Evolutionary conservation across 2,329 filamentous ascomycete species (phyloP).

Genomic region (Diaporthe amygdali): DNA sequence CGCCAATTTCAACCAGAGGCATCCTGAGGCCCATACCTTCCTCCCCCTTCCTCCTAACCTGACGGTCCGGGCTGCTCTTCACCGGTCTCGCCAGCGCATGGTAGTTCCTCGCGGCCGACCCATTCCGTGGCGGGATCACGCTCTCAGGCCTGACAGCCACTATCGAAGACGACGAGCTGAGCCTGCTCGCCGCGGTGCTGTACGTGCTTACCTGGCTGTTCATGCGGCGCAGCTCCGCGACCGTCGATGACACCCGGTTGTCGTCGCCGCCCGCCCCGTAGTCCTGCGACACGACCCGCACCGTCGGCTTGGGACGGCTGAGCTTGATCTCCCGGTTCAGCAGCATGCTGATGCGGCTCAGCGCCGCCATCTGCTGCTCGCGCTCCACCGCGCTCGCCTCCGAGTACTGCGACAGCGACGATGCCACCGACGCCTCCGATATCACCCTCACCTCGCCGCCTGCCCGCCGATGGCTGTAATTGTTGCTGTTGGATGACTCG

Average conservation of each 20-base stretch:
- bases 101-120: conserved; percentile 49
- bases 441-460: conserved; percentile 23
- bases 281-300: conserved; percentile 16
- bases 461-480: not conserved
- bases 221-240: conserved; percentile 61
- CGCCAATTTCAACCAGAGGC: too few species aligned
- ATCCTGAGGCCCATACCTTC: too few species aligned
- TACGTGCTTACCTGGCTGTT: conserved; percentile 57
- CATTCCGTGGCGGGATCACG: conserved; percentile 35
- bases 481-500: not conserved
- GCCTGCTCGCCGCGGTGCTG: conserved; percentile 44
- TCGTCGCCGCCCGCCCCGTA: not conserved
- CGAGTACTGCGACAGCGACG: conserved; percentile 13
- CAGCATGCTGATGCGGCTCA: conserved; percentile 18
- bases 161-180: conserved; percentile 38
- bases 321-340: not conserved
- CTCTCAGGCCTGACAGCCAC: conserved; percentile 44
- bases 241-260: conserved; percentile 43
- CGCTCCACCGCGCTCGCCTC: conserved; percentile 9
- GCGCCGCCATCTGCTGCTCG: conserved; percentile 7
- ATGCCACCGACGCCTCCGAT: conserved; percentile 25
- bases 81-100: conserved; percentile 45
- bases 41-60: not conserved
- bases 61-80: not conserved
- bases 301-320: conserved; percentile 5